Base-by-base conservation (phyloP, 1,284 basidiomycete genomes). In the Boletellus sp. region DNA sequence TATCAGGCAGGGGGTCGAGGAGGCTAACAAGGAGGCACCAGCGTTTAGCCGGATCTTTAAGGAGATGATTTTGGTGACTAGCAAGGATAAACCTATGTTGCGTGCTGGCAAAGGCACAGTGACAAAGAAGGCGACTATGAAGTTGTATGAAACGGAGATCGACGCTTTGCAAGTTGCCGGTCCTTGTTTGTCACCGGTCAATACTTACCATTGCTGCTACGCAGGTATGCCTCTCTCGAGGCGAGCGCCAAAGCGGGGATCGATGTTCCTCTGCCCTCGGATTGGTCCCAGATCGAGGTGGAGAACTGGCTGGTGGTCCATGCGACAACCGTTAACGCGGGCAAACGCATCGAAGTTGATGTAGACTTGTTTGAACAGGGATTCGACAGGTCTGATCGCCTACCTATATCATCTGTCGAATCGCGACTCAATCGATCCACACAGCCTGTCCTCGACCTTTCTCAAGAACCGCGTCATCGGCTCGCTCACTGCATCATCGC, bases 31-130 rank as follows among this genome's bases (percentile, higher is more conserved):
- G 16, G 52, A 48, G 2, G 63, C 61, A 1, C 68, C 68, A 0
- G 41, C 52, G 5, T 70, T 66, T 27, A 68, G 65, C 20, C 47
- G 63, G 17, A 62, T 73, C 4, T 66, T 63, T 43, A 64, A 63
- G 27, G 65, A 66, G 36, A 60, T 64, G 56, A 59, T 69, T 22
- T 22, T 67, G 13, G 53, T 64, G 14, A 53, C 57, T 1, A 40
- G 45, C 16, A 41, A 45, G 5, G 54, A 57, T 6, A 67, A 67
- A 27, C 61, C 58, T 0, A 52, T 66, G 49, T 41, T 53, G 16
- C 51, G 57, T 2, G 45, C 66, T 0, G 51, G 49, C 1, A 69
- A 68, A 42, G 63, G 59, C 4, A 61, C 63, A 1, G 57, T 68
- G 2, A 49, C 40, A 4, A 54, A 56, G 39, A 67, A 64, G 38